phyloP scores from a whole-genome alignment of 164 flowering plant genomes.

The Cinnamomum chago region DNA sequence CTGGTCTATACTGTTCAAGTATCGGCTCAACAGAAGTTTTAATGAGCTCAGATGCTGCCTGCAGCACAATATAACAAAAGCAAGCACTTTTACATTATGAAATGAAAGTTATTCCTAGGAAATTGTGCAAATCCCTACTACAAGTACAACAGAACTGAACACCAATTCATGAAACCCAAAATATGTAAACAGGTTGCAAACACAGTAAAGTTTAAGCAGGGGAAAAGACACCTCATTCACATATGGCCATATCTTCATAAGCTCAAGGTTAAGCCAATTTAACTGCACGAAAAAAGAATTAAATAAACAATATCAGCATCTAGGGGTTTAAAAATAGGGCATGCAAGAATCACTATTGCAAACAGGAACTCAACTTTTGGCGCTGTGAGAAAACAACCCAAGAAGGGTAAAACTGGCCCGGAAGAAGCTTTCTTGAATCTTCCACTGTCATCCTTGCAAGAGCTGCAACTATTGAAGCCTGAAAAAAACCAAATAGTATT shows the following conservation, averaged over 20 bases:
- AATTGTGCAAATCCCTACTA: background rate
- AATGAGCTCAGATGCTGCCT: slow-evolving; percentile 99
- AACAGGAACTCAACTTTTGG: slow-evolving; percentile 55
- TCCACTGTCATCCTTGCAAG: slow-evolving; percentile 92
- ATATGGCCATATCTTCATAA: slow-evolving; percentile 93
- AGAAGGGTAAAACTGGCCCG: slow-evolving; percentile 59
- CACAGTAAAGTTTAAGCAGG: background rate
- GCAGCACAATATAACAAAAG: slow-evolving; percentile 6
- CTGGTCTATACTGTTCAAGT: slow-evolving; percentile 84
- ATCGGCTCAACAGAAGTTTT: slow-evolving; percentile 75
- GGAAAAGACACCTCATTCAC: slow-evolving; percentile 64
- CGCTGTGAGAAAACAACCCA: slow-evolving; percentile 86
- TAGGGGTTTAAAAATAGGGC: background rate
- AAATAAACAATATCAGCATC: background rate
- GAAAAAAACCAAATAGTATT: slow-evolving; percentile 1
- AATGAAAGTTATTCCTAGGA: background rate
- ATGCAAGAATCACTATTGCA: background rate
- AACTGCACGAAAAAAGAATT: slow-evolving; percentile 46
- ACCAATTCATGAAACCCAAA: background rate
- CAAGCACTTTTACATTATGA: background rate
- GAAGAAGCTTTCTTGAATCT: slow-evolving; percentile 82
- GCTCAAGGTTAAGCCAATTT: slow-evolving; percentile 78
- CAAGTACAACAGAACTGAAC: background rate
- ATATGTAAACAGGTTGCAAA: background rate
- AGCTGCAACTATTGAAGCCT: slow-evolving; percentile 72